Percentiles rank a stretch among this genome's conserved stretches.
These are phyloP conservation scores for Gnetum montanum DNA, from an alignment of 75 land plant genomes.

Conservation along the genomic window DNA sequence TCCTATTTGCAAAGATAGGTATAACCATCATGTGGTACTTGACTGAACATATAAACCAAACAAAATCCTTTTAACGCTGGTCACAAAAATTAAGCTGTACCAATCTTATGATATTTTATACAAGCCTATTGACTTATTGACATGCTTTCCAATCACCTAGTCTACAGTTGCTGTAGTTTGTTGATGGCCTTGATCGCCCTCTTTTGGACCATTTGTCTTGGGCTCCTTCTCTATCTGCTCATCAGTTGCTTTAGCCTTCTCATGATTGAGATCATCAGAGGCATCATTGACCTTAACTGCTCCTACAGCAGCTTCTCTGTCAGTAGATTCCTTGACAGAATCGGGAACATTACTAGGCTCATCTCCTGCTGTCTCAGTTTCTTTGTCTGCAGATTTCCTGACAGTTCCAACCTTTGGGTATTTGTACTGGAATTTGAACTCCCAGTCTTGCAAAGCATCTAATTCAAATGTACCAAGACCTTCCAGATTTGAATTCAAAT, in stretches of 20 bases:
- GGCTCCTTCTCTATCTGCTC: conserved; percentile 2
- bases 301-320: not conserved
- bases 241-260: not conserved
- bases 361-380: not conserved
- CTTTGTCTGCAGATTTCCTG: conserved; percentile 20
- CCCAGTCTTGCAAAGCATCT: conserved; percentile 87
- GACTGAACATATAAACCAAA: too few species aligned
- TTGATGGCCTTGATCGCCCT: too few species aligned
- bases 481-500: conserved; percentile 65
- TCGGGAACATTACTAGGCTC: conserved; percentile 13
- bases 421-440: conserved; percentile 83
- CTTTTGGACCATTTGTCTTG: too few species aligned
- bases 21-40: too few species aligned
- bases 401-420: conserved; percentile 77
- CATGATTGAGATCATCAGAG: not conserved
- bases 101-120: too few species aligned
- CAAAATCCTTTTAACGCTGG: too few species aligned
- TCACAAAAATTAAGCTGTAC: too few species aligned
- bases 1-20: too few species aligned
- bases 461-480: conserved; percentile 82
- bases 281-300: not conserved
- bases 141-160: too few species aligned
- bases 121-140: too few species aligned
- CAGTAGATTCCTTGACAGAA: not conserved
- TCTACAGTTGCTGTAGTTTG: too few species aligned